These are phyloP conservation scores for Skeletonema marinoi DNA, from an alignment of 108 stramenopile species.

Conservation along the genomic window DNA sequence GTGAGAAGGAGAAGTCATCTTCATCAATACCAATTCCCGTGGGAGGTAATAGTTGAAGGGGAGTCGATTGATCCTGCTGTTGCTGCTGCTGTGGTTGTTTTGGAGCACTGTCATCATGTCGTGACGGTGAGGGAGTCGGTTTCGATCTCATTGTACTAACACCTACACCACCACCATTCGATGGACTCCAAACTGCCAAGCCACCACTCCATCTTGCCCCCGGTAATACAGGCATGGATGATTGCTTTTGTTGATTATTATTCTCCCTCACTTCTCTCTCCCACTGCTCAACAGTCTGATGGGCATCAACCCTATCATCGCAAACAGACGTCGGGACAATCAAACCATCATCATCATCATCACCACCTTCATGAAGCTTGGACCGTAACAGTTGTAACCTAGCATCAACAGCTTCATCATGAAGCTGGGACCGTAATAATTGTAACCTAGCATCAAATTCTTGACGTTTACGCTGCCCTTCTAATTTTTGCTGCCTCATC, in stretches of 20 bases:
- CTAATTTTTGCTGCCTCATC: conserved; percentile 24
- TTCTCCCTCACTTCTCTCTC: neutral
- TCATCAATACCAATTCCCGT: conserved; percentile 13
- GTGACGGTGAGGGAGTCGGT: neutral
- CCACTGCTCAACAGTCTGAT: neutral
- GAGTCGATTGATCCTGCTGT: neutral
- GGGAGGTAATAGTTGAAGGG: neutral
- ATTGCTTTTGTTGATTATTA: neutral
- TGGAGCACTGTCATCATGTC: neutral
- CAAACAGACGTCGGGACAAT: neutral
- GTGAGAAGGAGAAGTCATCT: conserved; percentile 47
- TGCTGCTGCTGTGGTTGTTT: neutral
- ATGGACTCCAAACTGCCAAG: conserved; percentile 28
- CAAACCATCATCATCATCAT: neutral
- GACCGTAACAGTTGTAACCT: neutral
- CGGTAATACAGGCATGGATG: conserved; percentile 5
- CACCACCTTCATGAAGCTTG: neutral
- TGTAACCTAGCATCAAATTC: conserved; percentile 27
- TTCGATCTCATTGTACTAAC: neutral
- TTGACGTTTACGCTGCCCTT: conserved; percentile 23
- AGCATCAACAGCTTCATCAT: neutral
- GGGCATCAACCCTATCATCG: neutral
- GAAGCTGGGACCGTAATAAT: conserved; percentile 11
- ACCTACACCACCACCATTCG: neutral
- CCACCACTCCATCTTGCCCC: conserved; percentile 48